Evolutionary conservation across 148 eudicot species (phyloP).

Genomic region (Chenopodium berlandieri): DNA sequence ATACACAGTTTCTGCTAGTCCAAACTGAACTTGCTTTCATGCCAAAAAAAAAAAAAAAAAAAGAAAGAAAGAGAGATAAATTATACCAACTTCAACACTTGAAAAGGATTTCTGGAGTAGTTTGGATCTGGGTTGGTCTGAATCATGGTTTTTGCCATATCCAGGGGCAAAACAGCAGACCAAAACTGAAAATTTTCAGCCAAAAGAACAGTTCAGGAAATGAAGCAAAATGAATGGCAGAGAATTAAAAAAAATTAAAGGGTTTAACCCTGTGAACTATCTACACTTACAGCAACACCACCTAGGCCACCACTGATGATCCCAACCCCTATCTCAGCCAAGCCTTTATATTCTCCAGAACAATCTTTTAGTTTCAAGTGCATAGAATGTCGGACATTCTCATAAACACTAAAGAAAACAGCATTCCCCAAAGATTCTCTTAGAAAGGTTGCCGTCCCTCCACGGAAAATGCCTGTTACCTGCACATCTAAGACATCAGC

Average conservation of each 20-base stretch:
- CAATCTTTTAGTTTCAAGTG: conserved; percentile 51
- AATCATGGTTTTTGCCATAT: conserved; percentile 87
- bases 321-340: conserved; percentile 79
- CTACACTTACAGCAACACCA: conserved; percentile 74
- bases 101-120: conserved; percentile 63
- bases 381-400: conserved; percentile 64
- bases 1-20: not conserved
- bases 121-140: conserved; percentile 65
- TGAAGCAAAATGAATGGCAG: not conserved
- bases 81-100: conserved; percentile 53
- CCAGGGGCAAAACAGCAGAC: conserved; percentile 76
- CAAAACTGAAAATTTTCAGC: conserved; percentile 50
- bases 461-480: conserved; percentile 83
- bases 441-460: conserved; percentile 72
- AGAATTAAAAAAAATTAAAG: not conserved
- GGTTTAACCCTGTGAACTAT: not conserved
- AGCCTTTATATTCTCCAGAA: conserved; percentile 35
- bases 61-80: not conserved
- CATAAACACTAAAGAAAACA: conserved; percentile 76
- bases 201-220: conserved; percentile 8
- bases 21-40: not conserved
- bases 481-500: conserved; percentile 41
- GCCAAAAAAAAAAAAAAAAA: not conserved
- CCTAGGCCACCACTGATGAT: conserved; percentile 85
- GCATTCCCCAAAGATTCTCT: conserved; percentile 87